Conservation (phyloP, 306 rosid species). For the Glycyrrhiza uralensis region DNA sequence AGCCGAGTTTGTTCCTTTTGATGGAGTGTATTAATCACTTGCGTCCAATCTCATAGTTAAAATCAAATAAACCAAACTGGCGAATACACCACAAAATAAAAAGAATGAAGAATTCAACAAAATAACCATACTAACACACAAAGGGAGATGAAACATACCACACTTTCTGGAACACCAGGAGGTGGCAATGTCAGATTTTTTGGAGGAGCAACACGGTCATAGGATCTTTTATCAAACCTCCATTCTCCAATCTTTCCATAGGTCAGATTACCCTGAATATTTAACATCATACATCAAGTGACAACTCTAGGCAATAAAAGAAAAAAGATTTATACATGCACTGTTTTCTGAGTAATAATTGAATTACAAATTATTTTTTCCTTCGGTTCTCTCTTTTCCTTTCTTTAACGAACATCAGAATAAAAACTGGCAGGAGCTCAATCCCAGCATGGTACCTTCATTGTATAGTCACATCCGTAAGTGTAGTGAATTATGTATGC, state of each 20-base stretch:
- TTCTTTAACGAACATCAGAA: neutral
- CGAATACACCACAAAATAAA: too few relatives aligned
- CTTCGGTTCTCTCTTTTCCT: neutral
- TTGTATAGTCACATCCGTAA: constrained; percentile 82
- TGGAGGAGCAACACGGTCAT: constrained; percentile 43
- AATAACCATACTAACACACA: neutral
- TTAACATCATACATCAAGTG: constrained; percentile 12
- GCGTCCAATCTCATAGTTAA: too few relatives aligned
- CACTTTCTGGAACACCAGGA: constrained; percentile 90
- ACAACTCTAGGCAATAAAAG: neutral
- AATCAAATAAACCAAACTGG: too few relatives aligned
- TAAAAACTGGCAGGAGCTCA: constrained; percentile 5
- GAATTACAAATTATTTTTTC: neutral
- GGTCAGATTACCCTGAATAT: constrained; percentile 74
- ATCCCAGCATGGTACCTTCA: constrained; percentile 59
- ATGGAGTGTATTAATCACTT: too few relatives aligned
- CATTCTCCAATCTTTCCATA: constrained; percentile 96
- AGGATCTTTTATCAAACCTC: constrained; percentile 90
- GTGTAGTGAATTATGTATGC: constrained; percentile 88
- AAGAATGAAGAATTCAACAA: neutral
- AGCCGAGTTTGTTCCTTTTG: too few relatives aligned
- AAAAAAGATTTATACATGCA: neutral
- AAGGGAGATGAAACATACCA: constrained; percentile 56
- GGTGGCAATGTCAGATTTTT: constrained; percentile 87
- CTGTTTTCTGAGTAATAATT: neutral